Conservation (phyloP, 805 yeast species). For the Metschnikowia reukaufii region DNA sequence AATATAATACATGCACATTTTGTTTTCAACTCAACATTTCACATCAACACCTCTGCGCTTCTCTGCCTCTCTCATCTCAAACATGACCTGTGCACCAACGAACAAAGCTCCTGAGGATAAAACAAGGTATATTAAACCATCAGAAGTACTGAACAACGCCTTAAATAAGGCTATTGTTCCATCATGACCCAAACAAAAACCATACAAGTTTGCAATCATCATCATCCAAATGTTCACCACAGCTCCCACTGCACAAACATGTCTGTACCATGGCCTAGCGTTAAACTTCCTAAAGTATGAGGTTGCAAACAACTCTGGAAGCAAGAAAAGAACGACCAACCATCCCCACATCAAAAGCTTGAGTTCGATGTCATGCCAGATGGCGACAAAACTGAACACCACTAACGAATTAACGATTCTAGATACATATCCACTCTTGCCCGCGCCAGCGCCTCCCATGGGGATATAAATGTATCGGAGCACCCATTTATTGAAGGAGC, state of each 20-base stretch:
- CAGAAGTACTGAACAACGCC: conserved; percentile 69
- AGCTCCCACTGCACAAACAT: conserved; percentile 82
- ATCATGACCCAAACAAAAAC: conserved; percentile 89
- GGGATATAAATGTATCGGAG: conserved; percentile 88
- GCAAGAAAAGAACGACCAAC: conserved; percentile 79
- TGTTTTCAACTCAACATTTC: conserved; percentile 63
- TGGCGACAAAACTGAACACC: conserved; percentile 92
- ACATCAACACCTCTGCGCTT: conserved; percentile 79
- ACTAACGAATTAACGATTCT: conserved; percentile 75
- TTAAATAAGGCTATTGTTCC: conserved; percentile 67
- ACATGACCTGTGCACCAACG: conserved; percentile 90
- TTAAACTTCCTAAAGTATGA: conserved; percentile 40
- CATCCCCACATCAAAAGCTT: conserved; percentile 93
- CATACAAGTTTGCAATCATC: conserved; percentile 95
- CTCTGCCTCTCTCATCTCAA: conserved; percentile 86
- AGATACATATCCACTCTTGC: conserved; percentile 32
- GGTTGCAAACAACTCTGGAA: conserved; percentile 80
- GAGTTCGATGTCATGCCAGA: conserved; percentile 97
- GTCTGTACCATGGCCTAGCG: conserved; percentile 68
- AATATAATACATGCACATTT: too few relatives aligned
- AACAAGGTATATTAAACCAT: conserved; percentile 65
- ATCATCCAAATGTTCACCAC: conserved; percentile 92
- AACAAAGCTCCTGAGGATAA: conserved; percentile 66
- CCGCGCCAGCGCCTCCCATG: conserved; percentile 79
- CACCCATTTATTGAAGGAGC: conserved; percentile 89